Evolutionary conservation across 208 protist genomes (phyloP), one percentile per base, ranked within the genome.

Genomic region (Leptomonas pyrrhocoris): DNA sequence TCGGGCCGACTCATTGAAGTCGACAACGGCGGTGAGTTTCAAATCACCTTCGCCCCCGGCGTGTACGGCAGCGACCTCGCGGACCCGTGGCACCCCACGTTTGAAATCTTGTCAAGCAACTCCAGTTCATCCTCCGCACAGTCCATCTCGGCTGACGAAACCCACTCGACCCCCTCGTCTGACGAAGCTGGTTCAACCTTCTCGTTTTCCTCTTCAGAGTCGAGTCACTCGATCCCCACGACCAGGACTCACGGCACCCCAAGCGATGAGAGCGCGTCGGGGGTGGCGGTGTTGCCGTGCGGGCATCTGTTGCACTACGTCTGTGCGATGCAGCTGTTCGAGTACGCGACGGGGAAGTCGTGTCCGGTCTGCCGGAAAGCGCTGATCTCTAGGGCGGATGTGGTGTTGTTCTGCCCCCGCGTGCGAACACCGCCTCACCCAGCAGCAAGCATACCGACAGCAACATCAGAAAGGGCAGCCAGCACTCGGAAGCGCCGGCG

Each of bases 261-360:
- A 45, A 62, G 38, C 1, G 71, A 56, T n/a, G 71, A 71, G 51
- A 68, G 54, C n/a, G 69, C 54, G 13, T 72, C 51, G 1, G 48
- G 54, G 13, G 62, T 79, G 19, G 76, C 61, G 54, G 60, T 85
- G 64, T 60, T 81, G 9, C 54, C 68, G n/a, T 96, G 91, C 66
- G 91, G 91, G 0, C 91, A 96, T 67, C 67, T 94, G 23, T 60
- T 94, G 45, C 91, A 96, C 72, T 88, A 79, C 55, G 38, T 81
- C 6, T 96, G 91, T 50, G 82, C 79, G 28, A 55, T 84, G n/a
- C 91, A 94, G 60, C 72, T 93, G 28, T 83, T 74, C 57, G 84
- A 92, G 66, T 90, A 87, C 73, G 46, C 65, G 13, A 31, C 46
- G 25, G 43, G 65, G 11, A 51, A 62, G 18, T 68, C 57, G 13